phyloP scores from a whole-genome alignment of 257 asterid genomes.

The Nicotiana knightiana region DNA sequence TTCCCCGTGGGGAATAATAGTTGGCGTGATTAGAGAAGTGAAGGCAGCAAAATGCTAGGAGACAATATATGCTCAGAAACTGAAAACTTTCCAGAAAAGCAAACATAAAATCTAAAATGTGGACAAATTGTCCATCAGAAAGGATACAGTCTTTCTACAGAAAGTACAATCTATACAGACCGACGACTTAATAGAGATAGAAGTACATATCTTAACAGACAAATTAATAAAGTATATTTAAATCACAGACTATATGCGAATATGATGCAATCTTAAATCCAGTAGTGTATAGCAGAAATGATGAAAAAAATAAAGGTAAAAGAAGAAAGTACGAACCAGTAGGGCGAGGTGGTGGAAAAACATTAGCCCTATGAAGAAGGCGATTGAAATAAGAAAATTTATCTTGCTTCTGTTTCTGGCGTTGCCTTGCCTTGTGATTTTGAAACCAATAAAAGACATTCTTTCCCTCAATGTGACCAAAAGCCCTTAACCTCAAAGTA shows the following conservation, averaged over 20 bases:
- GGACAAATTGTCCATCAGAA: neutral
- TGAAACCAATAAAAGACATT: slow-evolving; percentile 94
- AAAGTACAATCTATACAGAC: neutral
- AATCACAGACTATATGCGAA: no score
- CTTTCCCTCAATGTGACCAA: slow-evolving; percentile 80
- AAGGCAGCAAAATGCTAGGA: neutral
- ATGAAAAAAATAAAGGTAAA: neutral
- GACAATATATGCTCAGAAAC: neutral
- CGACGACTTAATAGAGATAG: neutral
- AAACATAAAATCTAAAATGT: neutral
- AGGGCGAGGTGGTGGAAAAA: slow-evolving; percentile 26
- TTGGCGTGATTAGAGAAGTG: neutral
- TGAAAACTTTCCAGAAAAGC: neutral
- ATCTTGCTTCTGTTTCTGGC: slow-evolving; percentile 77
- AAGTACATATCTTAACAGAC: neutral
- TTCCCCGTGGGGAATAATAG: neutral
- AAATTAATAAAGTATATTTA: no score
- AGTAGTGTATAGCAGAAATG: no score
- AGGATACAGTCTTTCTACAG: neutral
- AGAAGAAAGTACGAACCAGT: slow-evolving; percentile 23
- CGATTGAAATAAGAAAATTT: slow-evolving; percentile 38
- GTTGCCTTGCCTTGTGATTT: slow-evolving; percentile 83
- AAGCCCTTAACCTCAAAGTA: slow-evolving; percentile 44
- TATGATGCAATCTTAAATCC: no score
- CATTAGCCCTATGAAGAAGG: slow-evolving; percentile 26